Evolutionary conservation across 495 filamentous ascomycete species (phyloP).

Genomic region (Talaromyces proteolyticus): DNA sequence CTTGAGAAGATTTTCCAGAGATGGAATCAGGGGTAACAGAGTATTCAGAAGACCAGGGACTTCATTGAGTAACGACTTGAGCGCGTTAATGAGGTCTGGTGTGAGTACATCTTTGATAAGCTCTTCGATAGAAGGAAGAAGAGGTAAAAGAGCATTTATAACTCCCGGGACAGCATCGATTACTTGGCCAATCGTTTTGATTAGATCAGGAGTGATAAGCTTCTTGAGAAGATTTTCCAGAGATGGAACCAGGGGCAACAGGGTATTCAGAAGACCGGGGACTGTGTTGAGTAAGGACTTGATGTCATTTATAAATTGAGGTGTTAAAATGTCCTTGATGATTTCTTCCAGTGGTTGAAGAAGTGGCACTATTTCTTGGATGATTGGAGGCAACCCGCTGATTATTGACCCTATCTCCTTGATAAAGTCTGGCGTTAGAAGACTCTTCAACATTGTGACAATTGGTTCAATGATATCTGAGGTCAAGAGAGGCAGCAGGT

Average conservation of each 20-base stretch:
- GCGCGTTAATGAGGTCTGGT: not conserved
- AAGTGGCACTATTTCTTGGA: not conserved
- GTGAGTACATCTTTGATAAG: constrained; percentile 1
- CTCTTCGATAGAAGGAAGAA: not conserved
- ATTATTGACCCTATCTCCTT: not conserved
- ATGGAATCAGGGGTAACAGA: not conserved
- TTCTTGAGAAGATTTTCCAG: not conserved
- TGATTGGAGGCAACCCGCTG: not conserved
- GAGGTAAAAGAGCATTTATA: not conserved
- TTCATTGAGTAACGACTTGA: not conserved
- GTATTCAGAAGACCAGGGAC: not conserved
- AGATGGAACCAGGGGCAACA: not conserved
- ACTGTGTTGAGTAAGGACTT: not conserved
- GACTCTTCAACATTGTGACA: not conserved
- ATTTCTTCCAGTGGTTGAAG: not conserved
- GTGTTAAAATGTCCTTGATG: not conserved
- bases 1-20: not conserved
- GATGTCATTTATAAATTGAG: not conserved
- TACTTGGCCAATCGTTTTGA: not conserved
- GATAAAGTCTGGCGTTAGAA: constrained; percentile 2
- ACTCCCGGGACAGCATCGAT: not conserved
- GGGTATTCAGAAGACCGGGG: not conserved
- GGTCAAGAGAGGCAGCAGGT: not conserved
- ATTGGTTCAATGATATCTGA: not conserved
- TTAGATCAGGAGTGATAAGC: not conserved